Evolutionary conservation across 2,329 filamentous ascomycete genomes (phyloP), one percentile per base, ranked within the genome.

Genomic region (Claviceps sp.): DNA sequence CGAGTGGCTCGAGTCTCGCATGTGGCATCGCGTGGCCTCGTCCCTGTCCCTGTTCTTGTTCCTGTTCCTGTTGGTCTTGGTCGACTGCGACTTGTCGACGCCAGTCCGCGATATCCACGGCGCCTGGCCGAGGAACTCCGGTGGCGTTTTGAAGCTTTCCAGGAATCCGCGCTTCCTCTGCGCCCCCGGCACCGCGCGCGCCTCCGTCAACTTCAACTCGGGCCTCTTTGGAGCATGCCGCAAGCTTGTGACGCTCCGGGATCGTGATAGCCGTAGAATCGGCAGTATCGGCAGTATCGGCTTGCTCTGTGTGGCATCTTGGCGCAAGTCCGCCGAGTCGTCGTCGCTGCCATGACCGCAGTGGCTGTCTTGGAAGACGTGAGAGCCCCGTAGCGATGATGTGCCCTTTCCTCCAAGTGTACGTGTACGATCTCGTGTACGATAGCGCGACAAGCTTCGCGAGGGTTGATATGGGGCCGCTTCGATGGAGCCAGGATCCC

Each of bases 331-430:
- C 16, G 26, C 34, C 9, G 37, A 13, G 34, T 9, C 29, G 29
- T 36, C 36, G 20, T 46, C 51, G 55, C 53, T 44, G 49, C 40
- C 22, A 20, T 29, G 17, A 39, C 22, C 49, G 49, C 23, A 43
- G 38, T 34, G 29, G 48, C 17, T 49, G 53, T 61, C 61, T 44
- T 55, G 55, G 53, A 59, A 67, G 38, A 66, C 59, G 36, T 67
- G 60, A 50, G 68, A 65, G 2, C 58, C 55, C 8, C 56, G 59
- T 7, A 51, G 40, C 42, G 64, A 61, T 22, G 65, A 66, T 9
- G 66, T 56, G 56, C 65, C 68, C 48, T 66, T 68, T 34, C 65
- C 66, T 5, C 65, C 61, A 22, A 68, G 59, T 36, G 50, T 59
- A 51, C 61, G 59, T 36, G 50, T 59, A 51, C 61, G 65, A 50